Evolutionary conservation across 306 rosid genomes (phyloP).

Genomic region (Malus orientalis): DNA sequence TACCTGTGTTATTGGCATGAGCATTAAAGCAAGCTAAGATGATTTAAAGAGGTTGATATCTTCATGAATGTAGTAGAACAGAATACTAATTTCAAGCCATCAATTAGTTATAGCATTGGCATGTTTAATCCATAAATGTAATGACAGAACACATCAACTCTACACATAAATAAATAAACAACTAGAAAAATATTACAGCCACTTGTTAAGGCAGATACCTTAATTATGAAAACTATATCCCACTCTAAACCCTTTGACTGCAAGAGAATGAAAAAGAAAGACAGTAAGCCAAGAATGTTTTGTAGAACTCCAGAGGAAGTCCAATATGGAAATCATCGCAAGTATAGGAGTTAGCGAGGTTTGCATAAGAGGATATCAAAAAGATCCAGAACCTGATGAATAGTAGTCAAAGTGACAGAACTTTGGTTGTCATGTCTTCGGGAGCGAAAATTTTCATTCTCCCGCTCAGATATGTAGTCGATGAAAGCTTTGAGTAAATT

Average conservation of each 20-base stretch:
- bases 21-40: conserved; percentile 15
- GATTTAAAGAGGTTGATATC: not conserved
- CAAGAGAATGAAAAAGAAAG: conserved; percentile 17
- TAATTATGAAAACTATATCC: conserved; percentile 89
- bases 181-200: not conserved
- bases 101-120: not conserved
- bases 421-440: conserved; percentile 62
- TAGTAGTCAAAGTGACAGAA: conserved; percentile 84
- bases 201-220: conserved; percentile 41
- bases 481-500: conserved; percentile 51
- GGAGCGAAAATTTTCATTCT: conserved; percentile 62
- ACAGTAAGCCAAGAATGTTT: not conserved
- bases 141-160: not conserved
- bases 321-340: not conserved
- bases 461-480: conserved; percentile 67
- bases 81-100: not conserved
- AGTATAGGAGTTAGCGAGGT: not conserved
- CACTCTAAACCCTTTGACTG: conserved; percentile 98
- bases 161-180: not conserved
- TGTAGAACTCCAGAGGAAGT: not conserved
- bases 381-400: conserved; percentile 66
- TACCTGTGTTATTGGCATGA: conserved; percentile 40
- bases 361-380: not conserved
- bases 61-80: not conserved
- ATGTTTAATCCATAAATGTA: not conserved